Evolutionary conservation across 2,329 filamentous ascomycete species (phyloP).

Genomic region (Diaporthe sp.): DNA sequence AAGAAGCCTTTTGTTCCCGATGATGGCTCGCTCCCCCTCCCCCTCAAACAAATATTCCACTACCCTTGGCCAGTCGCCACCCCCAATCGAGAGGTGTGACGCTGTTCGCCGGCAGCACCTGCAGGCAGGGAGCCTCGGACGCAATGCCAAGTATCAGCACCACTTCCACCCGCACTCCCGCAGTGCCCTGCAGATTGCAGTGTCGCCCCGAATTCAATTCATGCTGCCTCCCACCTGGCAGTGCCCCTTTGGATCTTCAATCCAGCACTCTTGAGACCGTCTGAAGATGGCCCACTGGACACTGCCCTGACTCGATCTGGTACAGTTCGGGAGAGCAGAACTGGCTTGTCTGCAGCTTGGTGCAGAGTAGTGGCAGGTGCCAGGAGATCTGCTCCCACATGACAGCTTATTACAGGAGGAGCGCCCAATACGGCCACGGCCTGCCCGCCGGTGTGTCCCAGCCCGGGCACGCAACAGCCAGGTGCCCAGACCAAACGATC

Average conservation of each 20-base stretch:
- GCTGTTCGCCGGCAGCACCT: slow-evolving; percentile 23
- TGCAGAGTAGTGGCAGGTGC: slow-evolving; percentile 7
- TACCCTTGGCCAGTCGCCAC: slow-evolving; percentile 24
- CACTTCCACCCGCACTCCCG: background rate
- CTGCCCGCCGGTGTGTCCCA: background rate
- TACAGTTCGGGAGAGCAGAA: background rate
- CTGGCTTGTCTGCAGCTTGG: background rate
- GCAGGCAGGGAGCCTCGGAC: slow-evolving; percentile 29
- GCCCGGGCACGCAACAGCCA: slow-evolving; percentile 6
- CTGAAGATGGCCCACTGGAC: background rate
- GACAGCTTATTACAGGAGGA: background rate
- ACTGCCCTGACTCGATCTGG: background rate
- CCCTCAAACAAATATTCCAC: slow-evolving; percentile 15
- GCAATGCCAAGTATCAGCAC: slow-evolving; percentile 30
- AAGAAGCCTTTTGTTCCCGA: slow-evolving; percentile 7
- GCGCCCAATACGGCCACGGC: background rate
- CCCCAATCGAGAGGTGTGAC: slow-evolving; percentile 27
- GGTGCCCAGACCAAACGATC: slow-evolving; percentile 23
- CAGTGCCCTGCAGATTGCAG: slow-evolving; percentile 18
- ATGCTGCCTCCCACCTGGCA: slow-evolving; percentile 6
- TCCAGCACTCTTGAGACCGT: background rate
- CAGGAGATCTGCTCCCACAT: slow-evolving; percentile 21
- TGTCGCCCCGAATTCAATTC: slow-evolving; percentile 9
- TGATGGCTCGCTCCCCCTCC: slow-evolving; percentile 11
- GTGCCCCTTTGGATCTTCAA: background rate